These are phyloP conservation scores for Wickerhamiella alocasiicola DNA, from an alignment of 805 yeast genomes.

Conservation along the genomic window DNA sequence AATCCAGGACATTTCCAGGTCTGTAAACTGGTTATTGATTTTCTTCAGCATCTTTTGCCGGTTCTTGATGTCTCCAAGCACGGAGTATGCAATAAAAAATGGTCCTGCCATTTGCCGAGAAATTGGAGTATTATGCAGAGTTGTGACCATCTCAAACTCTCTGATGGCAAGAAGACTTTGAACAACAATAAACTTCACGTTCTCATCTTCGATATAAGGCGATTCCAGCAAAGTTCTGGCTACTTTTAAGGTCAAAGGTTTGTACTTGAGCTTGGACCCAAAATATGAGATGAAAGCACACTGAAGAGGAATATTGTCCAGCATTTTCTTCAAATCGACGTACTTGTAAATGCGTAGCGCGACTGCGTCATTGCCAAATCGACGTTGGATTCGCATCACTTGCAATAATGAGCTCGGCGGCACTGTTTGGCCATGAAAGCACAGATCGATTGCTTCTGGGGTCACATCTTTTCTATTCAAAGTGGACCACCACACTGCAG, in stretches of 20 bases:
- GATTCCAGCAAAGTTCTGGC: neutral
- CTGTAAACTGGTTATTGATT: constrained; percentile 26
- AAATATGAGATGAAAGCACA: neutral
- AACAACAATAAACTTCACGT: neutral
- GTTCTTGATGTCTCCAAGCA: neutral
- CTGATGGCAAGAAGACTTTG: neutral
- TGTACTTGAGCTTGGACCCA: constrained; percentile 2
- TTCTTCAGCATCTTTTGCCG: neutral
- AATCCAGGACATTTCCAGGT: constrained; percentile 14
- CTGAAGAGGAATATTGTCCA: neutral
- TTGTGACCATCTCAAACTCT: neutral
- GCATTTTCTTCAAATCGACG: neutral
- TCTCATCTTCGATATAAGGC: neutral
- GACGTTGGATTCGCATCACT: neutral
- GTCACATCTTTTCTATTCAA: constrained; percentile 1
- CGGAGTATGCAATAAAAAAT: neutral
- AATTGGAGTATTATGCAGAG: neutral
- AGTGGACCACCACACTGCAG: neutral
- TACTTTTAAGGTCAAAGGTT: neutral
- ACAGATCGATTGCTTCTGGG: constrained; percentile 2
- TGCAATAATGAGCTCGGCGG: neutral
- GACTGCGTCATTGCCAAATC: neutral
- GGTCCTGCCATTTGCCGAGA: constrained; percentile 3
- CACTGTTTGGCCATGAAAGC: neutral
- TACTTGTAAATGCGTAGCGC: neutral